Conservation (phyloP, 129 eudicot genomes). For the Centrapalus pauciflorus region DNA sequence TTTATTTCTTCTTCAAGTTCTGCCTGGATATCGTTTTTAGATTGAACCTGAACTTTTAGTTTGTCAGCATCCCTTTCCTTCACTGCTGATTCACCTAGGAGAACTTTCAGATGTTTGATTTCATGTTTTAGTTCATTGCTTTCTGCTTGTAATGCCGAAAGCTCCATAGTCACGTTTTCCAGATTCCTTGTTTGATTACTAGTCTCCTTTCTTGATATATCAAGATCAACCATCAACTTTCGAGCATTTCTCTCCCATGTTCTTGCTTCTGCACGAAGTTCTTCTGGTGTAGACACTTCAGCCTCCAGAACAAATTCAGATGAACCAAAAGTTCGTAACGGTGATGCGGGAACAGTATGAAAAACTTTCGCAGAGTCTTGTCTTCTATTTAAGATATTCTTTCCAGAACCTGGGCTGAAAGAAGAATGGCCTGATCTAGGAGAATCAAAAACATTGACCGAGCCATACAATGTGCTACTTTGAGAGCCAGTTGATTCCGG, state of each 20-base stretch:
- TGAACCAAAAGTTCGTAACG: slow-evolving; percentile 32
- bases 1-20: slow-evolving; percentile 55
- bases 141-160: slow-evolving; percentile 52
- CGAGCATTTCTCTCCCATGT: slow-evolving; percentile 81
- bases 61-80: slow-evolving; percentile 33
- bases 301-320: slow-evolving; percentile 37
- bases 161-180: slow-evolving; percentile 48
- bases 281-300: slow-evolving; percentile 44
- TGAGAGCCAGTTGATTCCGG: slow-evolving; percentile 46
- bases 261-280: slow-evolving; percentile 61
- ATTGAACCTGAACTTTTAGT: slow-evolving; percentile 34
- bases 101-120: slow-evolving; percentile 44
- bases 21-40: slow-evolving; percentile 31
- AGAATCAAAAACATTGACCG: slow-evolving; percentile 30
- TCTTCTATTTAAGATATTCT: slow-evolving; percentile 29
- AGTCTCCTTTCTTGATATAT: slow-evolving; percentile 49
- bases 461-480: slow-evolving; percentile 24
- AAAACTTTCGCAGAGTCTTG: slow-evolving; percentile 35
- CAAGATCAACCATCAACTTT: slow-evolving; percentile 49
- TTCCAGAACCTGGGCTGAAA: slow-evolving; percentile 26
- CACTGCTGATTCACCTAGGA: slow-evolving; percentile 34
- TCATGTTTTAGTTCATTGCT: slow-evolving; percentile 47
- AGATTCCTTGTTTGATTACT: slow-evolving; percentile 38
- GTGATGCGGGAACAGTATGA: slow-evolving; percentile 37
- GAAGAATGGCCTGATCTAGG: slow-evolving; percentile 37